Conservation (phyloP, 1,139 yeast genomes). For the Suhomyces bribrorum region DNA sequence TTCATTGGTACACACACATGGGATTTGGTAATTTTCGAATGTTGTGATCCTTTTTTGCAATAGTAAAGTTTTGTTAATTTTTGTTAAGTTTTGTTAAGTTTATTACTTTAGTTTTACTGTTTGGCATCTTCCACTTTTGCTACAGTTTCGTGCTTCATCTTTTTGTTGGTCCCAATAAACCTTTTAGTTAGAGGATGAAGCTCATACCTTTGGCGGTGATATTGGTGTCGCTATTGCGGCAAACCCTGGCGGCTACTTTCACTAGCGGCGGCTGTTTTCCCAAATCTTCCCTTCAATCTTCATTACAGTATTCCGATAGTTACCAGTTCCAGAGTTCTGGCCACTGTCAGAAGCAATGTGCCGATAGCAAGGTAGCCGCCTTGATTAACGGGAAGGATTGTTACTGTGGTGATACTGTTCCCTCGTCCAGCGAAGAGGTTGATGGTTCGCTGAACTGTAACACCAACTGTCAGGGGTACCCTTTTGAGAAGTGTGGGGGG, state of each 20-base stretch:
- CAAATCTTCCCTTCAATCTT: constrained; percentile 24
- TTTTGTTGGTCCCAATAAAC: background rate
- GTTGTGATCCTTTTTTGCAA: too few species aligned
- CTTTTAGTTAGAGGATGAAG: constrained; percentile 2
- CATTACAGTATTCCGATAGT: constrained; percentile 27
- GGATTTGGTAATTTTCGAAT: background rate
- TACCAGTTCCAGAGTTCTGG: constrained; percentile 54
- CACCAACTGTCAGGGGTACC: constrained; percentile 56
- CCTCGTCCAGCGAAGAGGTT: constrained; percentile 33
- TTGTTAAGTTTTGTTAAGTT: too few species aligned
- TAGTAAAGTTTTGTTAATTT: too few species aligned
- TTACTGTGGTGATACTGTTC: constrained; percentile 57
- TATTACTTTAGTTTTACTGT: too few species aligned
- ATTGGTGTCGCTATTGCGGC: constrained; percentile 5
- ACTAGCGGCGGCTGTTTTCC: constrained; percentile 40
- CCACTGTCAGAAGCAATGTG: constrained; percentile 50
- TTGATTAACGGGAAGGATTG: constrained; percentile 55
- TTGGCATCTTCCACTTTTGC: too few species aligned
- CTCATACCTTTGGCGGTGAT: constrained; percentile 2
- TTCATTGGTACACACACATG: background rate
- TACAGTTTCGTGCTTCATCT: too few species aligned
- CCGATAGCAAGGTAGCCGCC: constrained; percentile 53
- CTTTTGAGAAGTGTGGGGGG: constrained; percentile 67
- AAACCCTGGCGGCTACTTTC: constrained; percentile 21
- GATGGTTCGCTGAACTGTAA: constrained; percentile 43